Conservation (phyloP, 345 rosid species). For the Pelargonium nanum region DNA sequence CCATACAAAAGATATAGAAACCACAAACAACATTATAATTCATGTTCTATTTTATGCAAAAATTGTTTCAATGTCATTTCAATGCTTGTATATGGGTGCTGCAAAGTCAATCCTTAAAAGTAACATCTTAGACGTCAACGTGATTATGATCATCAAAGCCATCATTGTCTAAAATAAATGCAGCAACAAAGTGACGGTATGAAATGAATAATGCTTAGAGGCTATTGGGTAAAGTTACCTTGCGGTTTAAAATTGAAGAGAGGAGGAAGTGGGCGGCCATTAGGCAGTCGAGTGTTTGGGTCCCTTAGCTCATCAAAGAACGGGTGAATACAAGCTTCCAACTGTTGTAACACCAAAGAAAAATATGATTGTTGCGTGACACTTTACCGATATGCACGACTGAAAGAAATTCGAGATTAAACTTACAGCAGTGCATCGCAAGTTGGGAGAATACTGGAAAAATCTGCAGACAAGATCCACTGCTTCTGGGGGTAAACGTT, state of each 20-base stretch:
- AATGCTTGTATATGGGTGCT: too few species aligned
- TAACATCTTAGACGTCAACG: too few species aligned
- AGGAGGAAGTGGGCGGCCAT: conserved; percentile 92
- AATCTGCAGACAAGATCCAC: conserved; percentile 94
- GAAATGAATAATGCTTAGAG: not conserved
- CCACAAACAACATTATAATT: too few species aligned
- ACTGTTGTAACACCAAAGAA: conserved; percentile 24
- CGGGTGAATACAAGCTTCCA: conserved; percentile 88
- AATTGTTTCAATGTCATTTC: too few species aligned
- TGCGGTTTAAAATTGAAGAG: conserved; percentile 71
- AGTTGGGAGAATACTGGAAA: conserved; percentile 90
- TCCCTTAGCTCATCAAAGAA: conserved; percentile 89
- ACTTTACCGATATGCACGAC: not conserved
- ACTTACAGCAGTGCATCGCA: conserved; percentile 96
- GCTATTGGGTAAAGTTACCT: conserved; percentile 25
- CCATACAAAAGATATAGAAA: too few species aligned
- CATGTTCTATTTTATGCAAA: too few species aligned
- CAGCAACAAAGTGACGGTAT: not conserved
- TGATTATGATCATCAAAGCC: not conserved
- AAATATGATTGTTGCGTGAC: not conserved
- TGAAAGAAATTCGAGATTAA: not conserved
- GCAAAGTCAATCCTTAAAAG: too few species aligned
- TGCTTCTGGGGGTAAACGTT: conserved; percentile 90
- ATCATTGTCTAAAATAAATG: not conserved
- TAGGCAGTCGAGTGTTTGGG: conserved; percentile 77